These are phyloP conservation scores for Paraconiothyrium brasiliense DNA, from an alignment of 2,329 filamentous ascomycete genomes.

Conservation along the genomic window DNA sequence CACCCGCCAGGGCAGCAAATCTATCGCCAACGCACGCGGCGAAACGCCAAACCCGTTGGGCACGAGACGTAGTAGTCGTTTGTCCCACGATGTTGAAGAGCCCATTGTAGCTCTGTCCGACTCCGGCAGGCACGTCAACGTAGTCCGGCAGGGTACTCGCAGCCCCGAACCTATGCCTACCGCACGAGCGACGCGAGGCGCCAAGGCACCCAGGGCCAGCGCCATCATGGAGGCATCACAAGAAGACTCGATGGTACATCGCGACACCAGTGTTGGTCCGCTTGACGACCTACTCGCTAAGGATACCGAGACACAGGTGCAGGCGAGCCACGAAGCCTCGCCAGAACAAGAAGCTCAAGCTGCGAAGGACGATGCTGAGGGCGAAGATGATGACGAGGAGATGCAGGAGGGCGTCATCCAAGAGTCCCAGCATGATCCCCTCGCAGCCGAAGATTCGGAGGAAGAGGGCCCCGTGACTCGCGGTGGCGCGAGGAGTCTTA, in stretches of 20 bases:
- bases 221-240: constrained; percentile 64
- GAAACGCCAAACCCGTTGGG: constrained; percentile 48
- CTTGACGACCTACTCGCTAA: constrained; percentile 43
- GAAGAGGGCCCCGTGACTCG: constrained; percentile 65
- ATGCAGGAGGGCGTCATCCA: constrained; percentile 51
- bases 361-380: constrained; percentile 40
- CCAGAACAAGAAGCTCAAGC: constrained; percentile 45
- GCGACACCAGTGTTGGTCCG: constrained; percentile 42
- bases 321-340: constrained; percentile 44
- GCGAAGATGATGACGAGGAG: constrained; percentile 39
- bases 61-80: constrained; percentile 65
- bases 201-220: constrained; percentile 59
- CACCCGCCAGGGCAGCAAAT: constrained; percentile 53
- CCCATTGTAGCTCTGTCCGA: constrained; percentile 67
- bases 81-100: constrained; percentile 65
- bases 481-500: constrained; percentile 51
- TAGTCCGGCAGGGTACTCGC: constrained; percentile 63
- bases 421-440: constrained; percentile 52
- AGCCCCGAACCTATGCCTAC: constrained; percentile 59
- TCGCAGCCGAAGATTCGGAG: constrained; percentile 57
- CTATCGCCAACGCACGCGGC: constrained; percentile 41
- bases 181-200: constrained; percentile 52
- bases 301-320: constrained; percentile 47
- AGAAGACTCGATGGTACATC: constrained; percentile 54
- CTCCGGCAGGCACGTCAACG: constrained; percentile 66